A percentile compares a stretch with the other conserved stretches of the same genome.
These are phyloP conservation scores for Penicillium nucicola DNA, from an alignment of 495 filamentous ascomycete species.

Conservation along the genomic window DNA sequence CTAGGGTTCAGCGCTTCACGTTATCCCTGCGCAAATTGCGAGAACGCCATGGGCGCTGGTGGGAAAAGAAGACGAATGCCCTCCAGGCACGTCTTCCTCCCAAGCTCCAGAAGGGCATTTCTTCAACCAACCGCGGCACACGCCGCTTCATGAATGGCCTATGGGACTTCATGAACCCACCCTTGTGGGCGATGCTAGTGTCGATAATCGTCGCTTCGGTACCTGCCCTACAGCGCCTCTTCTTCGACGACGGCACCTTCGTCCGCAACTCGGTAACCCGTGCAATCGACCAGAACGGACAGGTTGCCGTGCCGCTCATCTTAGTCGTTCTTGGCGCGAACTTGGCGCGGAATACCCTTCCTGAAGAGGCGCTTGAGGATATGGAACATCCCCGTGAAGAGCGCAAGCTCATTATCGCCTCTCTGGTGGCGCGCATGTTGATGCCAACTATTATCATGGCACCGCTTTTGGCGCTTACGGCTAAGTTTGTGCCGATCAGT, in stretches of 20 bases:
- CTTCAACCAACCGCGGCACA: slow-evolving; percentile 34
- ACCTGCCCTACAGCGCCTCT: slow-evolving; percentile 76
- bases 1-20: slow-evolving; percentile 22
- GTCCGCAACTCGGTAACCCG: slow-evolving; percentile 89
- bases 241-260: slow-evolving; percentile 89
- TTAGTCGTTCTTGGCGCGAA: slow-evolving; percentile 96
- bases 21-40: slow-evolving; percentile 16
- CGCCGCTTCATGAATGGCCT: slow-evolving; percentile 59
- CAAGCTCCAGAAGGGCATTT: slow-evolving; percentile 53
- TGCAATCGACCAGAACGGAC: slow-evolving; percentile 78
- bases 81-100: slow-evolving; percentile 52
- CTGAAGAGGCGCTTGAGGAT: slow-evolving; percentile 51
- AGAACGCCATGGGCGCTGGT: slow-evolving; percentile 13
- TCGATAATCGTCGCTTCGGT: slow-evolving; percentile 88
- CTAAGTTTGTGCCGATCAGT: slow-evolving; percentile 89
- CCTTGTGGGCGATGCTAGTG: slow-evolving; percentile 92
- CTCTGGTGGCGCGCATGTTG: slow-evolving; percentile 85
- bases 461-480: slow-evolving; percentile 82
- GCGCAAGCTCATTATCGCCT: slow-evolving; percentile 77
- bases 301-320: slow-evolving; percentile 92
- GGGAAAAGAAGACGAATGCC: slow-evolving; percentile 20
- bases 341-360: slow-evolving; percentile 72
- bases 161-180: slow-evolving; percentile 97
- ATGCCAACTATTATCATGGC: slow-evolving; percentile 91
- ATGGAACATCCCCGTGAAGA: slow-evolving; percentile 63